A percentile compares a stretch with the other conserved stretches of the same genome.
These are phyloP conservation scores for Sambucus nigra DNA, from an alignment of 129 eudicot species.

Conservation along the genomic window DNA sequence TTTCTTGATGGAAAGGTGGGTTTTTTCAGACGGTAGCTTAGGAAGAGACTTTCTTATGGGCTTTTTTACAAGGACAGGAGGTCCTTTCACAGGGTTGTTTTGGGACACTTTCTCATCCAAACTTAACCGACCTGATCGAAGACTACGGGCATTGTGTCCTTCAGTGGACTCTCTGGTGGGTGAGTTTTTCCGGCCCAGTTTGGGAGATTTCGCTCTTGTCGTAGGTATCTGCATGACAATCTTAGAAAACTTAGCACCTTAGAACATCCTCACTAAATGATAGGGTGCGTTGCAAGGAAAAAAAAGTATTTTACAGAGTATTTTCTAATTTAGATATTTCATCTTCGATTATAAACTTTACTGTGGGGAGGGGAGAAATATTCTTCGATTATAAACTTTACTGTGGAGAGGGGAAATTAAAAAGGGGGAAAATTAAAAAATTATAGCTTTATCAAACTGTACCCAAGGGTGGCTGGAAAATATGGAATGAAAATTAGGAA, in stretches of 20 bases:
- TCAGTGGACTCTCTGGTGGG: slow-evolving; percentile 37
- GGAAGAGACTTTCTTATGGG: slow-evolving; percentile 87
- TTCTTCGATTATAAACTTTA: too few species aligned
- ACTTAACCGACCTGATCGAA: slow-evolving; percentile 55
- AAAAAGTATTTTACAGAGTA: too few species aligned
- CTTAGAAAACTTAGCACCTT: background rate
- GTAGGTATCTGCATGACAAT: slow-evolving; percentile 68
- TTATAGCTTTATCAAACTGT: too few species aligned
- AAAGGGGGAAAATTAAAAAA: too few species aligned
- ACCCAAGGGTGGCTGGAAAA: too few species aligned
- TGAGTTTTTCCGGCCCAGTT: slow-evolving; percentile 70
- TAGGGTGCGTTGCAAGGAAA: too few species aligned
- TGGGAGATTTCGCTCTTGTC: slow-evolving; percentile 85
- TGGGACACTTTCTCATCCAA: slow-evolving; percentile 52
- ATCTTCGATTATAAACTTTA: too few species aligned
- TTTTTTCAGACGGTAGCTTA: slow-evolving; percentile 74
- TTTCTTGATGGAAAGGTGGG: slow-evolving; percentile 33
- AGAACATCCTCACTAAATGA: too few species aligned
- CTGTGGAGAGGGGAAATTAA: too few species aligned
- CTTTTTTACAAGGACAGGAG: slow-evolving; percentile 41
- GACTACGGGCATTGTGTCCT: slow-evolving; percentile 26
- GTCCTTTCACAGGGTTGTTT: slow-evolving; percentile 33
- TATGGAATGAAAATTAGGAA: too few species aligned
- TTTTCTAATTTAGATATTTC: too few species aligned
- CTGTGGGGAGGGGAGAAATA: too few species aligned